Evolutionary conservation across 2,329 filamentous ascomycete genomes (phyloP).

Genomic region (Stagonosporopsis chrysanthemi): DNA sequence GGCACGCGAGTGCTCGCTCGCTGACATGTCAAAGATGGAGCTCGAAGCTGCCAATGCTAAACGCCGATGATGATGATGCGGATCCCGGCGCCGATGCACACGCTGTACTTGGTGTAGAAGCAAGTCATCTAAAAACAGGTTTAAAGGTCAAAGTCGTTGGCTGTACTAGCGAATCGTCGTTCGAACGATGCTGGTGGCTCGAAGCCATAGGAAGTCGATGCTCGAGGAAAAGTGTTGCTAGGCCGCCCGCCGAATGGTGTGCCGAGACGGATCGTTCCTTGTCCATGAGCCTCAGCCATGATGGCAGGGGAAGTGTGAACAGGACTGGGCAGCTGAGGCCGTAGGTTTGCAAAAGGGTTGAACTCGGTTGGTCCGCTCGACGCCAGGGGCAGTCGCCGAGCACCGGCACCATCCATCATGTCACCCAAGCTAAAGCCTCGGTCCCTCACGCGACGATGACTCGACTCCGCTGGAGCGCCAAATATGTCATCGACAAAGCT

Average conservation of each 20-base stretch:
- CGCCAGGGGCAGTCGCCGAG: constrained; percentile 60
- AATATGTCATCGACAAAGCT: constrained; percentile 57
- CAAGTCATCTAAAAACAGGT: constrained; percentile 32
- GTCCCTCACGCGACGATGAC: constrained; percentile 65
- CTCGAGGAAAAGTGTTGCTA: constrained; percentile 58
- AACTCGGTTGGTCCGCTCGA: constrained; percentile 58
- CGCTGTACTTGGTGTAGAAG: constrained; percentile 30
- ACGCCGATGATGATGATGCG: constrained; percentile 49
- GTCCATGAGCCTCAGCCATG: constrained; percentile 36
- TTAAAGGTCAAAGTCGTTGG: constrained; percentile 35
- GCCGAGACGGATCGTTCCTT: constrained; percentile 55
- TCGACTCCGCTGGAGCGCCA: constrained; percentile 56
- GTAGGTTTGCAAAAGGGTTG: constrained; percentile 38
- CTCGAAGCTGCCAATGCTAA: constrained; percentile 35
- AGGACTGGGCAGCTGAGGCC: constrained; percentile 38
- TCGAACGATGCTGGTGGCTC: constrained; percentile 50
- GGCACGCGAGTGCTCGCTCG: constrained; percentile 31
- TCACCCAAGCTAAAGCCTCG: constrained; percentile 69
- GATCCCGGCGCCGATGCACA: constrained; percentile 31
- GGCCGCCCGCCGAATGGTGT: constrained; percentile 56
- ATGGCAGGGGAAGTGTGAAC: constrained; percentile 28
- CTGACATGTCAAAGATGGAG: constrained; percentile 32
- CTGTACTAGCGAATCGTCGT: constrained; percentile 46
- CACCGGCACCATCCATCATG: constrained; percentile 59
- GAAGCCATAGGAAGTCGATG: constrained; percentile 48